A percentile compares a stretch with the other conserved stretches of the same genome.
Conservation (phyloP, 805 yeast genomes). For the Ogataea degrootiae region DNA sequence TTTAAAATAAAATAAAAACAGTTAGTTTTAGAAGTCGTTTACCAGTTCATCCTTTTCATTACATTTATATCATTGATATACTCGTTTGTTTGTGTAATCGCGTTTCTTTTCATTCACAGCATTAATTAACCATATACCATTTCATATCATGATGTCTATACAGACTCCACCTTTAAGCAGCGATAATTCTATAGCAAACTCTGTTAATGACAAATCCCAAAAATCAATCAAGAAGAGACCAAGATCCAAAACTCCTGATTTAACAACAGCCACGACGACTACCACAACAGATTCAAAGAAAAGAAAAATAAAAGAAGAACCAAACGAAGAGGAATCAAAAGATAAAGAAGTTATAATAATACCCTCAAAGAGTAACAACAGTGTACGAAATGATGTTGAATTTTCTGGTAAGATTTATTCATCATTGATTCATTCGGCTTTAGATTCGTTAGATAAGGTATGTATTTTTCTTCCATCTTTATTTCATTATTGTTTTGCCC, state of each 20-base stretch:
- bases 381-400: conserved; percentile 2
- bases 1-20: too few species aligned
- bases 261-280: too few species aligned
- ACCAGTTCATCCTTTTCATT: too few species aligned
- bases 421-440: conserved; percentile 55
- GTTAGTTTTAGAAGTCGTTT: too few species aligned
- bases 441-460: conserved; percentile 62
- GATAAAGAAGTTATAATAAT: background rate
- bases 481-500: conserved; percentile 4
- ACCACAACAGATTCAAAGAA: background rate
- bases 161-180: background rate
- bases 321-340: background rate
- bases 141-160: conserved; percentile 6
- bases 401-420: conserved; percentile 25
- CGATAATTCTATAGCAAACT: background rate
- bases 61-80: too few species aligned
- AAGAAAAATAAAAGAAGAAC: background rate
- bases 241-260: background rate
- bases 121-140: too few species aligned
- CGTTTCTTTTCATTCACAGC: background rate
- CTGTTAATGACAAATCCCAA: background rate
- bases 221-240: background rate
- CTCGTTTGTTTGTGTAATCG: background rate
- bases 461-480: conserved; percentile 20
- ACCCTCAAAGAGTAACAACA: background rate